Percentiles rank a stretch among this genome's conserved stretches.
Evolutionary conservation across 257 asterid genomes (phyloP).

Genomic region (Solanum tarapatanum): DNA sequence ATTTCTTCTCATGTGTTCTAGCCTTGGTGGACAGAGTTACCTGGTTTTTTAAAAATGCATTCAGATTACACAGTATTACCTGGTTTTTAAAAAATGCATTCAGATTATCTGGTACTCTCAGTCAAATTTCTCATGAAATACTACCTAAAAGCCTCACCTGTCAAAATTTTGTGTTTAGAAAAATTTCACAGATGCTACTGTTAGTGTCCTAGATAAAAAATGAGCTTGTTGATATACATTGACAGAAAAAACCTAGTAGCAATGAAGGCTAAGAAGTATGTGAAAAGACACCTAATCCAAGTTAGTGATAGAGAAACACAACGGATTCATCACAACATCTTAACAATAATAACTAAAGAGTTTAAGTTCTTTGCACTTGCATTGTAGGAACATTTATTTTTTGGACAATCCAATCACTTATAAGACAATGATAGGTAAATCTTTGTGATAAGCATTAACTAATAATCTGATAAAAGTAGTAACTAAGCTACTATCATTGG

Average conservation of each 20-base stretch:
- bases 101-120: background rate
- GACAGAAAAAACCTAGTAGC: background rate
- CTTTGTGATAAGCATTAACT: background rate
- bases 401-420: background rate
- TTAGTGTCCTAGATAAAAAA: background rate
- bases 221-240: background rate
- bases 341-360: background rate
- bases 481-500: background rate
- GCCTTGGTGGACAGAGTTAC: background rate
- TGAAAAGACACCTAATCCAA: background rate
- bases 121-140: background rate
- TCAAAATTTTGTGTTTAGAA: background rate
- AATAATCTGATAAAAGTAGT: background rate
- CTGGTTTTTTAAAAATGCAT: background rate
- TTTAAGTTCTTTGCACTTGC: background rate
- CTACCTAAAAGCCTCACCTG: background rate
- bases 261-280: background rate
- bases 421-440: background rate
- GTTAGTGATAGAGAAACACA: background rate
- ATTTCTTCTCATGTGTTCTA: background rate
- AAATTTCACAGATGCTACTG: background rate
- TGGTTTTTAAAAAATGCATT: background rate
- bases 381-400: background rate
- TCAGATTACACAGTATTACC: background rate
- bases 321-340: background rate